Evolutionary conservation across 768 basidiomycete genomes (phyloP), one percentile per base, ranked within the genome.

Genomic region (Leccinum boreale): DNA sequence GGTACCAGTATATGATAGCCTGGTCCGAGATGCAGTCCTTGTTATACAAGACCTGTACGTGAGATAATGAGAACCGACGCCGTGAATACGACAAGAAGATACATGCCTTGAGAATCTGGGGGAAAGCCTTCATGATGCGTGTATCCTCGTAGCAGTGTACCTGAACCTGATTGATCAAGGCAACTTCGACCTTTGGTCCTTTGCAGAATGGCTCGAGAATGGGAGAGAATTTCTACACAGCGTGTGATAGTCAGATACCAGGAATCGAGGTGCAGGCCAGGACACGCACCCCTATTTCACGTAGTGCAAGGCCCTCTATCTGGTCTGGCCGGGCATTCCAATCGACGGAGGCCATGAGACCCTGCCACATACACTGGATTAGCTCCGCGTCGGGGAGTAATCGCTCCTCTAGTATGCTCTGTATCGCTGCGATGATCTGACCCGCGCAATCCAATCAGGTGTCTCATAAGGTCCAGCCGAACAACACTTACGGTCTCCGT

Each of bases 1-100:
- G 88, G 75, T 93, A 80, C 96, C 96, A 99, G 74, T 97, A 98
- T 58, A 98, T 89, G 68, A 99, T 95, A 59, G 95, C 94, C 70
- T 95, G 89, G 69, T 95, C 94, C 55, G 94, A 91, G 65, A 98
- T 82, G 74, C 94, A 94, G 67, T 99, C 96, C 67, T 90, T 87
- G 77, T 95, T 95, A 78, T 97, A 98, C 73, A 98, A 79, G 65
- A 95, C 88, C 92, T 94, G 66, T 45, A 19, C 31, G 54, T n/a
- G 46, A 55, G 4, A 29, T 33, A n/a, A 56, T 65, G 49, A 70
- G 61, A 52, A 36, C 58, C 23, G 17, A 42, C 0, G 6, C 3
- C 15, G 10, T 36, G 42, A 45, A 48, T 21, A 45, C 7, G 33
- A 21, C 9, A 59, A 23, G n/a, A 31, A 29, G 17, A 56, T 26